A percentile compares a stretch with the other conserved stretches of the same genome.
These are phyloP conservation scores for Sporothrix luriei DNA, from an alignment of 2,329 filamentous ascomycete genomes.

Conservation along the genomic window DNA sequence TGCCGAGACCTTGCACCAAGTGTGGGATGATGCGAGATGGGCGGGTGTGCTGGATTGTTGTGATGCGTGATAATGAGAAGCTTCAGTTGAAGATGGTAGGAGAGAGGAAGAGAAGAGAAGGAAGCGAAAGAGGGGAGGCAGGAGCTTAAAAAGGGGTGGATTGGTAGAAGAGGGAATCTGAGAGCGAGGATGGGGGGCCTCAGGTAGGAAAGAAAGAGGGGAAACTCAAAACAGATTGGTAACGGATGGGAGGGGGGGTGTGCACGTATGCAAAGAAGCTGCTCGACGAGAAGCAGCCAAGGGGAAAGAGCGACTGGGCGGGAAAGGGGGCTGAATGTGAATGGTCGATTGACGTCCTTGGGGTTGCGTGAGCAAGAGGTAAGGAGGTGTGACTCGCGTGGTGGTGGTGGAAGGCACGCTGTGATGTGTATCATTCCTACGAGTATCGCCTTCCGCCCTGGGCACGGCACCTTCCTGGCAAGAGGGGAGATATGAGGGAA, in stretches of 20 bases:
- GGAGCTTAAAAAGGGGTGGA: constrained; percentile 21
- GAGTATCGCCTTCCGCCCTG: constrained; percentile 7
- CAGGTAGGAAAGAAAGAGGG: constrained; percentile 28
- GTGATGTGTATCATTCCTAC: constrained; percentile 3
- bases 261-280: constrained; percentile 1
- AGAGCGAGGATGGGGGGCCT: constrained; percentile 15
- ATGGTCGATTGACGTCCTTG: not conserved
- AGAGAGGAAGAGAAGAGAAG: constrained; percentile 9
- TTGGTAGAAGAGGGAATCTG: constrained; percentile 9
- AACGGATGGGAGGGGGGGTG: constrained; percentile 7
- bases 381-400: constrained; percentile 14
- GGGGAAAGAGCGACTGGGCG: constrained; percentile 20
- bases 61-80: constrained; percentile 10
- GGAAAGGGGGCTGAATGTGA: constrained; percentile 19
- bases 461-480: not conserved
- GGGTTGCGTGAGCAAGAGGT: constrained; percentile 18
- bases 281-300: not conserved
- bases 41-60: constrained; percentile 7
- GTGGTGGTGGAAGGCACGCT: constrained; percentile 6
- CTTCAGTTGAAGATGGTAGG: constrained; percentile 25
- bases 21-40: constrained; percentile 26
- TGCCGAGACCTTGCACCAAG: constrained; percentile 19
- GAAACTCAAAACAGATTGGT: constrained; percentile 28
- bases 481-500: not conserved
- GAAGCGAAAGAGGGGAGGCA: constrained; percentile 13